Evolutionary conservation across 352 stramenopile genomes (phyloP), one percentile per base, ranked within the genome.

Genomic region (Phytophthora melonis): DNA sequence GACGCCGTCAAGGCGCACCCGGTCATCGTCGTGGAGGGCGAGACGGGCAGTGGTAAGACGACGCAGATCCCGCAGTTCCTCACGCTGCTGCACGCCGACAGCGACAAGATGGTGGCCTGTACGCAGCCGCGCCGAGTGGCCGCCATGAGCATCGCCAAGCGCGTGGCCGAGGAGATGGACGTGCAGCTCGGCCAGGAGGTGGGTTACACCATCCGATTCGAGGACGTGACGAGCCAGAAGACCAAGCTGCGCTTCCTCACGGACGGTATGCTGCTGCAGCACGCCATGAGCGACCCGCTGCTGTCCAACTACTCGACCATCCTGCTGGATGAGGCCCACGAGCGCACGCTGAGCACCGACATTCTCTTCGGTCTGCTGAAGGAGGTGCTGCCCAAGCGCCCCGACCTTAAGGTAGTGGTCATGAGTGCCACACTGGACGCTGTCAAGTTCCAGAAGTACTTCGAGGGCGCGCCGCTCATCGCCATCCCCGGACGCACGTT

Each of bases 131-230:
- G 98, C 56, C 89, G 98, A 76, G 98, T 99, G 41, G 98, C 98
- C 2, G 98, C 98, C 18, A 99, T 99, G 77, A 98, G 88, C 72
- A 99, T 99, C 70, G 98, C 98, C 23, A 93, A 95, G 70, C 97
- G 98, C 73, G 98, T 99, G 10, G 95, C 98, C 0, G 97, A 99
- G 64, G 98, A 99, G 79, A 99, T 99, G 95, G 98, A 99, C 78
- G 98, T 99, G 6, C 79, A 92, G 60, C 83, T 99, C 18, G 98
- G 98, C 16, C 78, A 98, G 63, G 92, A 99, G 74, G 98, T 99
- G 3, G 98, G 98, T 18, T 99, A 99, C 80, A 99, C 97, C 11
- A 99, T 99, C 83, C 97, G 98, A 58, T 99, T 99, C 79, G 98
- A 99, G 72, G 98, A 99, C 81, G 84, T 97, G 50, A 98, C 84